A percentile compares a stretch with the other conserved stretches of the same genome.
These are phyloP conservation scores for Colletotrichum filicis DNA, from an alignment of 2,329 filamentous ascomycete species.

Conservation along the genomic window DNA sequence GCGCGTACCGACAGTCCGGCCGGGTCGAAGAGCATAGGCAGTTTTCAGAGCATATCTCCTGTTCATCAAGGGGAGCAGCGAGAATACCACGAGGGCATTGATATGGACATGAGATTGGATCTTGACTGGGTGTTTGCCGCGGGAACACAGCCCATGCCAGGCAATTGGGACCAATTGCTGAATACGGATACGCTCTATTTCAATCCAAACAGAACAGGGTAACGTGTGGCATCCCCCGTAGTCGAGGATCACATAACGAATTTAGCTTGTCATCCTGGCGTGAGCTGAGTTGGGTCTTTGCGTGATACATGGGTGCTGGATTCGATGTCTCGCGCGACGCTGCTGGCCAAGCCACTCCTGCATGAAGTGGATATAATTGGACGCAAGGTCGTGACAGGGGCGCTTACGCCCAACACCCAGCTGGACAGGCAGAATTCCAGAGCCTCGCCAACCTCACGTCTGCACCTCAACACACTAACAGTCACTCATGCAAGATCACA, in stretches of 20 bases:
- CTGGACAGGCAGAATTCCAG: not conserved
- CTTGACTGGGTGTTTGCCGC: constrained; percentile 26
- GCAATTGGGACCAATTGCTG: not conserved
- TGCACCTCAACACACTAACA: not conserved
- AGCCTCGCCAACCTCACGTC: not conserved
- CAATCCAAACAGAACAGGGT: not conserved
- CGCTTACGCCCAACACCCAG: not conserved
- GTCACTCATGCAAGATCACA: not conserved
- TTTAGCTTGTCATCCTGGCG: too few relatives aligned
- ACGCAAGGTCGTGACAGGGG: not conserved
- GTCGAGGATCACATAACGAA: not conserved
- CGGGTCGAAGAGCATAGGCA: not conserved
- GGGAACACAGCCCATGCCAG: constrained; percentile 10
- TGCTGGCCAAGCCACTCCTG: not conserved
- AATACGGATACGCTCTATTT: constrained; percentile 10
- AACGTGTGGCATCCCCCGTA: not conserved
- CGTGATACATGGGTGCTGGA: not conserved
- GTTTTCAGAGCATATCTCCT: constrained; percentile 12
- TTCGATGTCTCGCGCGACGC: not conserved
- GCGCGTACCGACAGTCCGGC: not conserved
- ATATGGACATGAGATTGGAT: constrained; percentile 25
- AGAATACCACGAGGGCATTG: not conserved
- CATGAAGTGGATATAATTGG: not conserved
- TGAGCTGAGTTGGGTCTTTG: not conserved
- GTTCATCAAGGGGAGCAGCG: not conserved